Evolutionary conservation across 2,329 filamentous ascomycete genomes (phyloP).

Genomic region (Paraphoma chrysanthemicola): DNA sequence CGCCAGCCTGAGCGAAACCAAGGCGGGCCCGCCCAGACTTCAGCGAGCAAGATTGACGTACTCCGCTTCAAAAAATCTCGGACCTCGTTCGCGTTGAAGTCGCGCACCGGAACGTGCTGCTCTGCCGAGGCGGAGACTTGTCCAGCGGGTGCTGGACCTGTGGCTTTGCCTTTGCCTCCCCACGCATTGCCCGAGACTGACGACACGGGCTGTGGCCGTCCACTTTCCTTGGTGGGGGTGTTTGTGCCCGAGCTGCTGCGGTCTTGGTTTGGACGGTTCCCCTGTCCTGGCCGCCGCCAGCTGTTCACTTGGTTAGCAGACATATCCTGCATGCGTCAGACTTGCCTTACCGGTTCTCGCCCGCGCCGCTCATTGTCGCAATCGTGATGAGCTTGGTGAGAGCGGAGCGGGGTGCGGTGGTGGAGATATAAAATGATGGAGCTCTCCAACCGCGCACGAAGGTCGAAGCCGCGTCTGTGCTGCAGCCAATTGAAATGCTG

Average conservation of each 20-base stretch:
- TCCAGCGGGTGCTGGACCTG: slow-evolving; percentile 21
- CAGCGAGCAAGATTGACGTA: slow-evolving; percentile 20
- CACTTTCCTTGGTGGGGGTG: slow-evolving; percentile 43
- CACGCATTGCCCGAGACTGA: slow-evolving; percentile 44
- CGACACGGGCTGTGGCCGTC: slow-evolving; percentile 41
- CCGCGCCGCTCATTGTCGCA: slow-evolving; percentile 47
- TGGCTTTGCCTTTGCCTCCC: slow-evolving; percentile 41
- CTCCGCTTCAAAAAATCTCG: slow-evolving; percentile 52
- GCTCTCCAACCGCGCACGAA: slow-evolving; percentile 33
- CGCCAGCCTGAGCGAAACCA: not conserved
- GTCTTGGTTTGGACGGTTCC: slow-evolving; percentile 38
- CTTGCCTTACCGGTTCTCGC: slow-evolving; percentile 43
- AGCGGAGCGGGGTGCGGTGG: slow-evolving; percentile 33
- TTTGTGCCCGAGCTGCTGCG: slow-evolving; percentile 37
- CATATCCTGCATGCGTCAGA: not conserved
- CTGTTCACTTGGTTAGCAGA: slow-evolving; percentile 29
- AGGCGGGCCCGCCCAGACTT: not conserved
- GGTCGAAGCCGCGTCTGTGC: slow-evolving; percentile 24
- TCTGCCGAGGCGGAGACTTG: slow-evolving; percentile 31
- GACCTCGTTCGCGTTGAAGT: slow-evolving; percentile 54
- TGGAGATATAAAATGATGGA: slow-evolving; percentile 39
- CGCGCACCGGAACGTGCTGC: slow-evolving; percentile 45
- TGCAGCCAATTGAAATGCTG: slow-evolving; percentile 27
- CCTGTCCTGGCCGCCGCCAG: slow-evolving; percentile 46
- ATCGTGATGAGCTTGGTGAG: slow-evolving; percentile 31